Conservation (phyloP, 805 yeast genomes). For the Candida orba region DNA sequence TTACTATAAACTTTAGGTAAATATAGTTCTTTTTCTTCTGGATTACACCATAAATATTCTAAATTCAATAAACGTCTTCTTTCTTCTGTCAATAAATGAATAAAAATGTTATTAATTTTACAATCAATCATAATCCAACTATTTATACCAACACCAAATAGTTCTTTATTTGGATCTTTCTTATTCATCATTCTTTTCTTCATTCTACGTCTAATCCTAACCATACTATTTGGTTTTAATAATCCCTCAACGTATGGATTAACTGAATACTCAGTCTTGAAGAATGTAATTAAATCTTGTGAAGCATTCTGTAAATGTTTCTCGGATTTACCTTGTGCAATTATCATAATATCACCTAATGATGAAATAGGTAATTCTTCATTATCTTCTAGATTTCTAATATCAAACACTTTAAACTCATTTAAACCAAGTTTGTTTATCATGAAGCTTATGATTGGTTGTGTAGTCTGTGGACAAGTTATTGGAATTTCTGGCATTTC, state of each 20-base stretch:
- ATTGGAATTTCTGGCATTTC: constrained; percentile 54
- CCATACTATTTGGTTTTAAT: constrained; percentile 47
- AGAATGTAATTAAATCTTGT: constrained; percentile 43
- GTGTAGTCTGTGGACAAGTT: constrained; percentile 47
- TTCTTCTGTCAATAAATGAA: constrained; percentile 68
- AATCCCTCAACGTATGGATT: constrained; percentile 66
- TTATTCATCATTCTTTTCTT: constrained; percentile 46
- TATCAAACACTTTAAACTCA: constrained; percentile 59
- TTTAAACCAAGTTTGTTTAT: constrained; percentile 58
- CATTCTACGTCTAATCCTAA: constrained; percentile 44
- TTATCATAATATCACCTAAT: constrained; percentile 43
- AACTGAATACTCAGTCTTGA: constrained; percentile 45
- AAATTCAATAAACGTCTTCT: constrained; percentile 63
- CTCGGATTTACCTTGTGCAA: constrained; percentile 70
- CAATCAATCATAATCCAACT: constrained; percentile 83
- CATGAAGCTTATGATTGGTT: constrained; percentile 37
- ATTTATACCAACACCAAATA: constrained; percentile 50
- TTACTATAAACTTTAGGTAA: constrained; percentile 3
- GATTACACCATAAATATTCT: constrained; percentile 53
- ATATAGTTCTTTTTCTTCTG: constrained; percentile 27
- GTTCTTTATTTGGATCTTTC: constrained; percentile 45
- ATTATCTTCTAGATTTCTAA: constrained; percentile 30
- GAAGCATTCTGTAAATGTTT: constrained; percentile 72
- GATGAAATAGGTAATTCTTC: constrained; percentile 33
- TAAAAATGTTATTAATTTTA: constrained; percentile 49